Evolutionary conservation across 73 alveolate genomes (phyloP).

Genomic region (Tetrahymena elliotti): DNA sequence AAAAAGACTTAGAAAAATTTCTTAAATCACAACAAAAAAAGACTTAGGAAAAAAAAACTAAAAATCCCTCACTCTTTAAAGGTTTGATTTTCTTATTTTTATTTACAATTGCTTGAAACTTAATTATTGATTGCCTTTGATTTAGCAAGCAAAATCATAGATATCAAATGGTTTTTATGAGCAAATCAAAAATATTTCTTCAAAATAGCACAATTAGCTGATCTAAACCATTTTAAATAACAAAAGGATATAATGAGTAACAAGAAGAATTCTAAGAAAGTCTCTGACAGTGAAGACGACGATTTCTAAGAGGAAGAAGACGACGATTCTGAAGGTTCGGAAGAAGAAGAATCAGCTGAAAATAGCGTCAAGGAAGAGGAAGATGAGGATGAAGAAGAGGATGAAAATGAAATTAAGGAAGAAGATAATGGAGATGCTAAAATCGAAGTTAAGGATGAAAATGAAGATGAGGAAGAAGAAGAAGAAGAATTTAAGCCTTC

Average conservation of each 20-base stretch:
- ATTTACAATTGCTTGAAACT: neutral
- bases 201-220: neutral
- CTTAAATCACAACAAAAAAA: neutral
- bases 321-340: conserved; percentile 17
- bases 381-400: conserved; percentile 24
- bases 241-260: neutral
- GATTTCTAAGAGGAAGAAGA: conserved; percentile 10
- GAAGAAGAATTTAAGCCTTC: neutral
- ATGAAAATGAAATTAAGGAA: neutral
- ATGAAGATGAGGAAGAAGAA: neutral
- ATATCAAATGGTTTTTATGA: neutral
- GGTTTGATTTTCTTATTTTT: neutral
- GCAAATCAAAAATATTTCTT: too few species aligned
- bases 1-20: neutral
- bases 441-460: neutral
- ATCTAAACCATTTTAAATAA: neutral
- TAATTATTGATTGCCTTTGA: neutral
- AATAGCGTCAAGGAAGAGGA: conserved; percentile 14
- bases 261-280: neutral
- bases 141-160: neutral
- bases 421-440: neutral
- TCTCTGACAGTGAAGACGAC: neutral
- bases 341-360: neutral
- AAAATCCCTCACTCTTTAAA: neutral
- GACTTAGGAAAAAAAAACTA: neutral